Base-by-base conservation (phyloP, 1,284 basidiomycete species). In the Malassezia japonica region DNA sequence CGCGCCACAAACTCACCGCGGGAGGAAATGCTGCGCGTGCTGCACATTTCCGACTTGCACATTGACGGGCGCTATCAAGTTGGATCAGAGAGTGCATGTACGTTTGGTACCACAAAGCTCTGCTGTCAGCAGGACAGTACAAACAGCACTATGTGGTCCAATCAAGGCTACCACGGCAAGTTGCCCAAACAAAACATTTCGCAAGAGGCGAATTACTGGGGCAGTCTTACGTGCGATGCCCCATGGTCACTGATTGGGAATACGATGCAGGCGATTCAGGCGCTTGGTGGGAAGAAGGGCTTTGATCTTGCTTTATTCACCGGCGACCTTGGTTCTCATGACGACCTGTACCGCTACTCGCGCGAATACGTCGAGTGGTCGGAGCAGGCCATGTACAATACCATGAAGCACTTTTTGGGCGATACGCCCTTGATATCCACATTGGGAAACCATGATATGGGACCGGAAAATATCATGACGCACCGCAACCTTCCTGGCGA, bases 11-110 rank as follows among this genome's bases (percentile, higher is more conserved):
- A n/a, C n/a, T n/a, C n/a, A 5, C 52, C n/a, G n/a, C n/a, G n/a
- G n/a, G n/a, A n/a, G n/a, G n/a, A n/a, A n/a, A 12, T 54, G 53
- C 74, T 86, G 33, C 84, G 83, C 62, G 81, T 87, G 1, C 72
- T 86, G 34, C 86, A 87, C 64, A 59, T 87, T 10, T 85, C 83
- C 0, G 85, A 87, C 63, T 76, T 85, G 53, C 86, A 87, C 72
- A 73, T 87, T 43, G 86, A 87, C 66, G 81, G 85, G 80, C 83
- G 83, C 23, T 87, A 81, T 67, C 78, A 82, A 9, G 85, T 80
- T 32, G 82, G 83, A 12, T 75, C 82, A 4, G 85, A 87, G 72
- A 83, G 80, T 7, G 82, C 84, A 62, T 87, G 85, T 66, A 81
- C 80, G 16, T 77, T 77, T n/a, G 80, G 79, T n/a, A 40, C 20